A percentile compares a stretch with the other conserved stretches of the same genome.
Conservation (phyloP, 768 basidiomycete species). For the Hemileccinum impolitum region DNA sequence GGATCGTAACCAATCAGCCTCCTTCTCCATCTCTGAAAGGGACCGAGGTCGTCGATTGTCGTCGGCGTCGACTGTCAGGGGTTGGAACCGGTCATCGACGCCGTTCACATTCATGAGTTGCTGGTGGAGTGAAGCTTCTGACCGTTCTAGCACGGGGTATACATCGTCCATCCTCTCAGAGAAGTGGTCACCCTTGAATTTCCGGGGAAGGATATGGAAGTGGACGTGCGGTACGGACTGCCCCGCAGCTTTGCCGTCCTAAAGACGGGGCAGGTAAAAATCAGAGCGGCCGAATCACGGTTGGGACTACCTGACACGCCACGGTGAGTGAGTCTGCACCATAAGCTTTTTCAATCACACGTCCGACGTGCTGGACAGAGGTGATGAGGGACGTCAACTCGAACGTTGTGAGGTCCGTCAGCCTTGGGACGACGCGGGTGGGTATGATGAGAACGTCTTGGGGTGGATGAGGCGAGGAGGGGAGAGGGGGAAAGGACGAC, state of each 20-base stretch:
- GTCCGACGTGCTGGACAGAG: conserved; percentile 76
- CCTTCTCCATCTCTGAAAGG: conserved; percentile 73
- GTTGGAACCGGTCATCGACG: conserved; percentile 27
- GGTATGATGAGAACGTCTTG: conserved; percentile 65
- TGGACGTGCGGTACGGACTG: conserved; percentile 81
- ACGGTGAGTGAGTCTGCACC: conserved; percentile 81
- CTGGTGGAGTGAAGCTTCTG: conserved; percentile 49
- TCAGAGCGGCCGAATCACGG: background rate
- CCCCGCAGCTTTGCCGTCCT: conserved; percentile 89
- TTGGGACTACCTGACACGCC: conserved; percentile 71
- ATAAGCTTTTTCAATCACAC: conserved; percentile 77
- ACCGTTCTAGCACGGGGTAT: conserved; percentile 72
- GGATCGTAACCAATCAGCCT: conserved; percentile 63
- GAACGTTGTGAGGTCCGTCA: conserved; percentile 51
- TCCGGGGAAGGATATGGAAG: conserved; percentile 88
- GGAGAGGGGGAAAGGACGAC: background rate
- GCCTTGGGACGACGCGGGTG: conserved; percentile 50
- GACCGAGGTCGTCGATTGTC: conserved; percentile 61
- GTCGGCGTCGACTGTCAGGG: conserved; percentile 65
- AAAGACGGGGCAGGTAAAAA: conserved; percentile 5
- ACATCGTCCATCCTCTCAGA: conserved; percentile 63
- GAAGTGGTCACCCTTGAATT: conserved; percentile 64
- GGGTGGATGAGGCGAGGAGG: conserved; percentile 1
- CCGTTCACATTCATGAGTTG: conserved; percentile 29
- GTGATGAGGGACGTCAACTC: conserved; percentile 82